Conservation (phyloP, 1,139 yeast genomes). For the Scheffersomyces lignicola region DNA sequence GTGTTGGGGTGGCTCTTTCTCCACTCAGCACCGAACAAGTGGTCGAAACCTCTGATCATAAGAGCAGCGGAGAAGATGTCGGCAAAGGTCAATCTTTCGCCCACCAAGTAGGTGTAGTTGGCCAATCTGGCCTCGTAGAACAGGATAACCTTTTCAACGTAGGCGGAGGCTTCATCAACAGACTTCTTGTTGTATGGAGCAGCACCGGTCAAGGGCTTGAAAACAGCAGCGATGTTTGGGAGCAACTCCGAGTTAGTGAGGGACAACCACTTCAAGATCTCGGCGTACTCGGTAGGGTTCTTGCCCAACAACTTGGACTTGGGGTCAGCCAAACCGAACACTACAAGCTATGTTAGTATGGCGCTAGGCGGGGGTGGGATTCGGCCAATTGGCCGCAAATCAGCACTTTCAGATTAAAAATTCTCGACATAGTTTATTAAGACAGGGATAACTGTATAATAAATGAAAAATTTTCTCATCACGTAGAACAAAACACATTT, state of each 20-base stretch:
- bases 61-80: slow-evolving; percentile 70
- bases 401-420: slow-evolving; percentile 50
- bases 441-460: slow-evolving; percentile 91
- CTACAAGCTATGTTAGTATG: slow-evolving; percentile 26
- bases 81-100: slow-evolving; percentile 87
- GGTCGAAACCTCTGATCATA: slow-evolving; percentile 64
- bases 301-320: slow-evolving; percentile 57
- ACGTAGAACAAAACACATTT: slow-evolving; percentile 20
- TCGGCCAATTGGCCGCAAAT: not conserved
- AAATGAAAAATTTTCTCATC: slow-evolving; percentile 55
- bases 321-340: slow-evolving; percentile 28
- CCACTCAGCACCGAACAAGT: slow-evolving; percentile 76
- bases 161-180: slow-evolving; percentile 55
- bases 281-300: slow-evolving; percentile 66
- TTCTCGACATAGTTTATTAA: slow-evolving; percentile 79
- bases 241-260: slow-evolving; percentile 73
- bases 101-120: slow-evolving; percentile 84
- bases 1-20: slow-evolving; percentile 70
- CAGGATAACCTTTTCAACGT: slow-evolving; percentile 39
- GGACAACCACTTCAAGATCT: slow-evolving; percentile 79
- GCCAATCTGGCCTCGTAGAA: slow-evolving; percentile 66
- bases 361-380: not conserved
- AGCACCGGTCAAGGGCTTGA: slow-evolving; percentile 36
- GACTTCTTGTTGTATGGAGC: slow-evolving; percentile 67
- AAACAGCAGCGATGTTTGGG: slow-evolving; percentile 35